phyloP scores from a whole-genome alignment of 2,329 filamentous ascomycete species.

The Diplodia sapinea region DNA sequence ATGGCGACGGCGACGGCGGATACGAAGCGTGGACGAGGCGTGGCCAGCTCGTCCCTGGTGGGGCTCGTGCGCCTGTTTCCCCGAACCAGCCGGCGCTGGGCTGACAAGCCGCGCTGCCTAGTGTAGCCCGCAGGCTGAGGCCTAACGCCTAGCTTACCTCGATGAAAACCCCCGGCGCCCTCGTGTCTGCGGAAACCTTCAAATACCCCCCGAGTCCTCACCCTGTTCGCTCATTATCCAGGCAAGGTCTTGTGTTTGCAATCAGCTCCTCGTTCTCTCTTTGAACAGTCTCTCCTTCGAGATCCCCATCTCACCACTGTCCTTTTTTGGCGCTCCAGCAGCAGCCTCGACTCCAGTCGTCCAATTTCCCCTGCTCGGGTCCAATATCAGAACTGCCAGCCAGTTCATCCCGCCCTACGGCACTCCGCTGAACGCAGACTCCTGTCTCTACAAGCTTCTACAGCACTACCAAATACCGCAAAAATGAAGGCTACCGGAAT shows the following conservation, averaged over 20 bases:
- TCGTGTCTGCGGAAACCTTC: conserved; percentile 6
- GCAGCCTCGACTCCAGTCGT: conserved; percentile 2
- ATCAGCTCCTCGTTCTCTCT: conserved; percentile 22
- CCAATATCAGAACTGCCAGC: conserved; percentile 29
- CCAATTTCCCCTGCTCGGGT: not conserved
- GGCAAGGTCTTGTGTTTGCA: conserved; percentile 14
- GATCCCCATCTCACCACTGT: conserved; percentile 22
- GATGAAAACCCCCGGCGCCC: conserved; percentile 14
- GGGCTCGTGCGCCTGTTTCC: conserved; percentile 25
- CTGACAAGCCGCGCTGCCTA: conserved; percentile 27
- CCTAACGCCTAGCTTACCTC: conserved; percentile 8
- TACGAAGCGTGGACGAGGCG: not conserved
- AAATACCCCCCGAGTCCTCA: conserved; percentile 21
- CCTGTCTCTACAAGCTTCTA: conserved; percentile 21
- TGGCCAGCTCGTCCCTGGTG: conserved; percentile 4
- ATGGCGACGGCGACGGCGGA: not conserved
- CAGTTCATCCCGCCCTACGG: conserved; percentile 13
- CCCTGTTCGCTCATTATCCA: not conserved
- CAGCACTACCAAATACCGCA: conserved; percentile 33
- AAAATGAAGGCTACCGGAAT: conserved; percentile 48
- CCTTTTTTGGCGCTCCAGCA: conserved; percentile 29
- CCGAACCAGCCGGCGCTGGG: conserved; percentile 26
- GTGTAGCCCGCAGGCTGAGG: conserved; percentile 10
- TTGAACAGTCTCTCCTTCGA: conserved; percentile 27
- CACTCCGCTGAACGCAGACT: conserved; percentile 7